Percentiles rank a stretch among this genome's conserved stretches.
Evolutionary conservation across 805 yeast species (phyloP).

Genomic region (Myxozyma melibiosi): DNA sequence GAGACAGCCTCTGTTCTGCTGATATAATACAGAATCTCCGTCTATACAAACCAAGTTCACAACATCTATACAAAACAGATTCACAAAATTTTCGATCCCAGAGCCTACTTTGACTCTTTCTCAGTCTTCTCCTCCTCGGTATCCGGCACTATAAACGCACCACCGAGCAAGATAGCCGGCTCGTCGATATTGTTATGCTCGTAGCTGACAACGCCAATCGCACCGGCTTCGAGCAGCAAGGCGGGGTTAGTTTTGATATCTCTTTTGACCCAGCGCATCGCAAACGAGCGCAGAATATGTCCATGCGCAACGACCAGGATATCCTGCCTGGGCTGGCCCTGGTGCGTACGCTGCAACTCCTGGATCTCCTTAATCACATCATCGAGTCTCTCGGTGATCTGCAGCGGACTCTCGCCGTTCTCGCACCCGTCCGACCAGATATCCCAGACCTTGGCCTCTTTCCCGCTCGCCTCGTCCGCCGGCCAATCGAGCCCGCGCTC

Average conservation of each 20-base stretch:
- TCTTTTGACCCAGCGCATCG: conserved; percentile 79
- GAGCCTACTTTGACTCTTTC: not conserved
- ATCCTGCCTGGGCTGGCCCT: conserved; percentile 35
- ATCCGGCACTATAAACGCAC: conserved; percentile 68
- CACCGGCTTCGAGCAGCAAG: conserved; percentile 90
- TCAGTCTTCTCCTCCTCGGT: not conserved
- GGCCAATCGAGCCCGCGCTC: conserved; percentile 55
- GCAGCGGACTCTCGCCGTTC: conserved; percentile 71
- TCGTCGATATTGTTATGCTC: conserved; percentile 83
- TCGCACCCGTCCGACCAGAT: conserved; percentile 95
- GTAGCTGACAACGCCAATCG: conserved; percentile 87
- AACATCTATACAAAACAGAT: too few relatives aligned
- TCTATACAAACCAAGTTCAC: too few relatives aligned
- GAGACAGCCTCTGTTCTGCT: too few relatives aligned
- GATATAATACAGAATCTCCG: too few relatives aligned
- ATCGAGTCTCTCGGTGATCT: conserved; percentile 75
- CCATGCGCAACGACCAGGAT: conserved; percentile 90
- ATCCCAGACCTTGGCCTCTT: conserved; percentile 56
- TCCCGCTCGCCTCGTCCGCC: conserved; percentile 13
- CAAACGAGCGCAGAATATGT: conserved; percentile 85
- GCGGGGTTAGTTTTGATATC: conserved; percentile 68
- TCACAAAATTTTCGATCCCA: too few relatives aligned
- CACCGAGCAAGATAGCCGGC: conserved; percentile 83
- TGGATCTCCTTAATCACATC: conserved; percentile 65
- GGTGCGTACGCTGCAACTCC: conserved; percentile 60